Percentiles rank a stretch among this genome's conserved stretches.
Conservation (phyloP, 2,329 filamentous ascomycete species). For the Ilyonectria robusta region DNA sequence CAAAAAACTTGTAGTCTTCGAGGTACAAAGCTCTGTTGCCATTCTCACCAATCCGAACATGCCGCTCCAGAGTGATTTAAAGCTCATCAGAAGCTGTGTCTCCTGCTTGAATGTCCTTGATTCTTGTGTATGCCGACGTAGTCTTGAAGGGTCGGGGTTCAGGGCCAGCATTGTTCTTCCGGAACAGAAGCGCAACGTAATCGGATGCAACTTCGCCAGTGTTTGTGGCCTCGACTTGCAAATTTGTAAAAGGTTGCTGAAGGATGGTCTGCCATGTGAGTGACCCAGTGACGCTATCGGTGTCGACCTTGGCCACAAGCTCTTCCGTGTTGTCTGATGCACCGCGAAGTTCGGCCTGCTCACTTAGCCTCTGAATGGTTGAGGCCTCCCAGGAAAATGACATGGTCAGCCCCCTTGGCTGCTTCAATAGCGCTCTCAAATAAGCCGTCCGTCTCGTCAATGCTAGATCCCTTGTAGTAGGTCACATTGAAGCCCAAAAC, state of each 20-base stretch:
- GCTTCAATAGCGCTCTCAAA: too few species aligned
- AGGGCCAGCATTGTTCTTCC: neutral
- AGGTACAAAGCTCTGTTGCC: neutral
- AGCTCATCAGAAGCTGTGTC: neutral
- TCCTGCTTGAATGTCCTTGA: neutral
- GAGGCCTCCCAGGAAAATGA: too few species aligned
- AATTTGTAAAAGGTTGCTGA: neutral
- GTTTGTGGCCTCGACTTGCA: neutral
- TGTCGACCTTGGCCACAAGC: too few species aligned
- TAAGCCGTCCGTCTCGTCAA: too few species aligned
- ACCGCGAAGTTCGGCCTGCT: too few species aligned
- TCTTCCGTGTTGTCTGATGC: too few species aligned
- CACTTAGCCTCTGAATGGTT: too few species aligned
- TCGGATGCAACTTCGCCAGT: neutral
- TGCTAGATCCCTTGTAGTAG: too few species aligned
- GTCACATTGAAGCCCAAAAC: too few species aligned
- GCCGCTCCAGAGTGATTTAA: neutral
- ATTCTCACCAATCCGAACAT: neutral
- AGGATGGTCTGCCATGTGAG: neutral
- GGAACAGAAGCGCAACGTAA: neutral
- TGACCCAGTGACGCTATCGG: too few species aligned
- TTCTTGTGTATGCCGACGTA: neutral
- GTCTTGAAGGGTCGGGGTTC: neutral
- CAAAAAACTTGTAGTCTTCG: neutral
- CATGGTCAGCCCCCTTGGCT: too few species aligned